Evolutionary conservation across 2,329 filamentous ascomycete species (phyloP).

Genomic region (Colletotrichum navitas): DNA sequence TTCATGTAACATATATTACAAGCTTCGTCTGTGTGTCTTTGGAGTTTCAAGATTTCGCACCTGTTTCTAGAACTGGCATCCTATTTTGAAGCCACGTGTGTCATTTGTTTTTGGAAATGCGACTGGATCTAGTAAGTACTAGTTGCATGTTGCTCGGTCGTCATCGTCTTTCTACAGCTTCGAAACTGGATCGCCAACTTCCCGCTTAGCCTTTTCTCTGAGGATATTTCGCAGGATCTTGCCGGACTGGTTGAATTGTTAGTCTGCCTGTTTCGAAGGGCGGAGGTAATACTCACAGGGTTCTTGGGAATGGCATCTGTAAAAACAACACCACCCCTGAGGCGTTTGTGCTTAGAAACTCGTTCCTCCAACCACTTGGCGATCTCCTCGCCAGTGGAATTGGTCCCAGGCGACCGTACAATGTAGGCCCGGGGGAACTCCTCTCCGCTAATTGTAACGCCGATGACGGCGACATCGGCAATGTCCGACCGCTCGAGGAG

Average conservation of each 20-base stretch:
- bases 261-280: conserved; percentile 9
- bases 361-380: conserved; percentile 72
- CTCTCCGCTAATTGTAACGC: conserved; percentile 65
- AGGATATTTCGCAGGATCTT: conserved; percentile 75
- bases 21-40: neutral
- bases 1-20: conserved; percentile 20
- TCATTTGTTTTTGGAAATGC: neutral
- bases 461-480: conserved; percentile 75
- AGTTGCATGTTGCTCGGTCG: neutral
- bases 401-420: conserved; percentile 59
- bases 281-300: conserved; percentile 59
- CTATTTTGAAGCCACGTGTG: neutral
- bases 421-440: conserved; percentile 75
- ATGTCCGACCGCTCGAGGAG: conserved; percentile 58
- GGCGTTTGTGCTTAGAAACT: conserved; percentile 74
- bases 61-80: neutral
- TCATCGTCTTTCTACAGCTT: conserved; percentile 14
- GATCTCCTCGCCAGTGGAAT: conserved; percentile 67
- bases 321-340: conserved; percentile 78
- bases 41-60: neutral
- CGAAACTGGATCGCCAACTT: conserved; percentile 58
- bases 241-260: conserved; percentile 61
- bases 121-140: neutral
- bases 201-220: conserved; percentile 67
- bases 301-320: conserved; percentile 71